Evolutionary conservation across 768 basidiomycete species (phyloP).

Genomic region (Wakefieldia striispora): DNA sequence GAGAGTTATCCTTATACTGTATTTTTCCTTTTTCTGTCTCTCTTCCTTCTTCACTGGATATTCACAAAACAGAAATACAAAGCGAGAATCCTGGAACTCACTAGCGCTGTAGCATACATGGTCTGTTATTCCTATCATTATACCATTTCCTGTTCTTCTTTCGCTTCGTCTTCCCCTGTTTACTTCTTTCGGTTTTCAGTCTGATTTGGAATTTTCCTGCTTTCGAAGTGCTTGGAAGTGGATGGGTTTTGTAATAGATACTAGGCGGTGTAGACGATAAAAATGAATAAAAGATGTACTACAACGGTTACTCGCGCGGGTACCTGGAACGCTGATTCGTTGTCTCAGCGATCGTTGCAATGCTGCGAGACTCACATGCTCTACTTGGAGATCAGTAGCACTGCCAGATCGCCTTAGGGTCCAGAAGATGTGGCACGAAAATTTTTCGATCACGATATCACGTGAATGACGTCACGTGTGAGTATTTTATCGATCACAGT

Average conservation of each 20-base stretch:
- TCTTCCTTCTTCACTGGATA: conserved; percentile 5
- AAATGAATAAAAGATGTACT: conserved; percentile 7
- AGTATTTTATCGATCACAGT: too few species aligned
- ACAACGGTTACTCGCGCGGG: background rate
- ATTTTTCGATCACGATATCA: conserved; percentile 7
- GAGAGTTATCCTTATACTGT: conserved; percentile 26
- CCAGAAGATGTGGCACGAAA: background rate
- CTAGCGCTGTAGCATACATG: conserved; percentile 21
- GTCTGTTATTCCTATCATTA: conserved; percentile 26
- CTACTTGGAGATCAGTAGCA: background rate
- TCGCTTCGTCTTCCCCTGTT: background rate
- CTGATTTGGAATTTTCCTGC: background rate
- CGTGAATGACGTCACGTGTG: background rate
- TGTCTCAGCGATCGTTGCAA: background rate
- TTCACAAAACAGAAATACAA: conserved; percentile 18
- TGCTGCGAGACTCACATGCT: background rate
- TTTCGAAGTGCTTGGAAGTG: background rate
- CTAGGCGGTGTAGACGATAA: conserved; percentile 15
- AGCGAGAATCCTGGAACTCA: conserved; percentile 10
- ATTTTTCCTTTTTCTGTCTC: conserved; percentile 3
- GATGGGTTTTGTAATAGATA: conserved; percentile 17
- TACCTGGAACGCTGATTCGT: conserved; percentile 3
- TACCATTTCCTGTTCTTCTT: conserved; percentile 2
- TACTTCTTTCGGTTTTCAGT: background rate
- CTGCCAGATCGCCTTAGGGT: background rate